A percentile compares a stretch with the other conserved stretches of the same genome.
phyloP scores from a whole-genome alignment of 1,284 basidiomycete genomes.

The Ganoderma resinaceum region DNA sequence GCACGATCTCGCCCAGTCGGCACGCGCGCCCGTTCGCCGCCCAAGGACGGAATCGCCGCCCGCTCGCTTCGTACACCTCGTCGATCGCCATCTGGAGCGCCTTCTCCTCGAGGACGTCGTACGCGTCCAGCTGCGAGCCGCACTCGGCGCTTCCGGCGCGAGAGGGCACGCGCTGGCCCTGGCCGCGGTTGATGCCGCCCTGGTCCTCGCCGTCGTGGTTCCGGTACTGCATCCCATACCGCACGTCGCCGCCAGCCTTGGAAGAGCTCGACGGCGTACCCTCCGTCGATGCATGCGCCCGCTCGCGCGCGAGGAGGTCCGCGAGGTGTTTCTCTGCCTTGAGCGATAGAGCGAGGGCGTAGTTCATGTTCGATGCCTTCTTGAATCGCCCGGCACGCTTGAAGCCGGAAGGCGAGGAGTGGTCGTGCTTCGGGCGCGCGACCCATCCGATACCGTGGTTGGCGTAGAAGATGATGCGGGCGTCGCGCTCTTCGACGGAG shows the following conservation, averaged over 20 bases:
- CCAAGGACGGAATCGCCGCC: constrained; percentile 47
- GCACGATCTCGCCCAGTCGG: constrained; percentile 51
- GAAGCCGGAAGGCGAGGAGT: constrained; percentile 61
- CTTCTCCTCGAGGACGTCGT: constrained; percentile 46
- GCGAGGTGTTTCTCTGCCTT: constrained; percentile 78
- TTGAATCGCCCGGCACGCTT: constrained; percentile 88
- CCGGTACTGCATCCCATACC: constrained; percentile 45
- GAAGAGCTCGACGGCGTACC: constrained; percentile 10
- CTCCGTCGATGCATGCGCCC: constrained; percentile 21
- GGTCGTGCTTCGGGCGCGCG: constrained; percentile 76
- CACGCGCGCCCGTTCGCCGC: constrained; percentile 49
- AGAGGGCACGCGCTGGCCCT: constrained; percentile 29
- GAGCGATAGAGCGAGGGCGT: constrained; percentile 75
- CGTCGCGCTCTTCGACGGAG: constrained; percentile 63
- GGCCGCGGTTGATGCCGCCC: constrained; percentile 32
- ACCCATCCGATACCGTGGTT: constrained; percentile 87
- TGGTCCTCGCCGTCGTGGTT: constrained; percentile 43
- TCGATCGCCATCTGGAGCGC: constrained; percentile 50
- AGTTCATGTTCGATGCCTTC: constrained; percentile 93
- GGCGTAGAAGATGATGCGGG: constrained; percentile 77
- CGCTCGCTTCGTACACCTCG: constrained; percentile 49
- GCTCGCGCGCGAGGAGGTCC: constrained; percentile 45
- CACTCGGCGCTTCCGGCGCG: constrained; percentile 2
- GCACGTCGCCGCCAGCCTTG: constrained; percentile 32
- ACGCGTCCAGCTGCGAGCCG: constrained; percentile 31